Percentiles rank a stretch among this genome's conserved stretches.
Conservation (phyloP, 2,329 filamentous ascomycete species). For the Monosporascus cannonballus region DNA sequence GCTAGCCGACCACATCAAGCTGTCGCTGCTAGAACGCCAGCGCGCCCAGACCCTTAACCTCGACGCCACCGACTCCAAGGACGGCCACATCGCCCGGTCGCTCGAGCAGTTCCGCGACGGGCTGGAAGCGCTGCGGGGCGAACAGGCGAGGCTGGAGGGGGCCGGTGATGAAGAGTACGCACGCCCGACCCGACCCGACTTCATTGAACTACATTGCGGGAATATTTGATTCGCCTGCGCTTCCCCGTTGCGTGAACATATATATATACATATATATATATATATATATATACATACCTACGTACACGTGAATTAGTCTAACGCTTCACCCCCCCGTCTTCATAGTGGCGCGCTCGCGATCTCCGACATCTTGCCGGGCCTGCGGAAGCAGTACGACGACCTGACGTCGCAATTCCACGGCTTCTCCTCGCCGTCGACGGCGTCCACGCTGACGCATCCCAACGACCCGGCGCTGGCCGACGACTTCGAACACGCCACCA, state of each 20-base stretch:
- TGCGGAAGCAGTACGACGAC: slow-evolving; percentile 70
- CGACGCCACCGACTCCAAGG: slow-evolving; percentile 70
- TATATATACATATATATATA: not conserved
- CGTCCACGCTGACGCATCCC: slow-evolving; percentile 49
- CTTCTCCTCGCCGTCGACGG: slow-evolving; percentile 44
- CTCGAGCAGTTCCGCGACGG: slow-evolving; percentile 81
- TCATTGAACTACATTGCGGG: too few relatives aligned
- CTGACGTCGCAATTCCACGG: slow-evolving; percentile 77
- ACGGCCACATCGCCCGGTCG: slow-evolving; percentile 82
- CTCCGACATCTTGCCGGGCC: slow-evolving; percentile 57
- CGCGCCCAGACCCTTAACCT: slow-evolving; percentile 77
- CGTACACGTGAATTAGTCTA: not conserved
- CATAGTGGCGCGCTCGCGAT: slow-evolving; percentile 43
- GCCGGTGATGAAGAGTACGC: slow-evolving; percentile 57
- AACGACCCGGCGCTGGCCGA: slow-evolving; percentile 57
- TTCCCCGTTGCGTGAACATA: not conserved
- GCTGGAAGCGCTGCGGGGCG: slow-evolving; percentile 61
- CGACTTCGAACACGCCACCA: slow-evolving; percentile 60
- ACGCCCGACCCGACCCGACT: slow-evolving; percentile 1
- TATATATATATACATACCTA: not conserved
- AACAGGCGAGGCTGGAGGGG: slow-evolving; percentile 58
- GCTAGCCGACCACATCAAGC: slow-evolving; percentile 92
- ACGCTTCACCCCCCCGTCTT: slow-evolving; percentile 12
- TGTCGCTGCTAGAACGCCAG: slow-evolving; percentile 87
- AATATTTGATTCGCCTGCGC: not conserved